Evolutionary conservation across 805 yeast species (phyloP).

Genomic region (Yarrowia deformans): DNA sequence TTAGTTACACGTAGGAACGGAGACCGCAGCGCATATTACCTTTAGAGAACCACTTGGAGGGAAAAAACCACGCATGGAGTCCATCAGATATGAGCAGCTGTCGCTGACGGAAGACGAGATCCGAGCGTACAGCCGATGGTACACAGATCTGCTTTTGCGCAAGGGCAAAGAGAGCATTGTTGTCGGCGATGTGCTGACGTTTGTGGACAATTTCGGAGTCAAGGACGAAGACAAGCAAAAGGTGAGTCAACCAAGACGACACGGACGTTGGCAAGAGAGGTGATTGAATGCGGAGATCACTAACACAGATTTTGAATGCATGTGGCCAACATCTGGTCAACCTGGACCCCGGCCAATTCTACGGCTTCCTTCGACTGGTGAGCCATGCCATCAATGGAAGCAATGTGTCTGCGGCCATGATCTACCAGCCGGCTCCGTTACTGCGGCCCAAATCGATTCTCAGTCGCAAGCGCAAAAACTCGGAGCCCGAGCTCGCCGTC

Average conservation of each 20-base stretch:
- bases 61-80: constrained; percentile 38
- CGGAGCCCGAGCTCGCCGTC: constrained; percentile 32
- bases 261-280: not conserved
- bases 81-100: constrained; percentile 39
- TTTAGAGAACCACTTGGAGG: constrained; percentile 21
- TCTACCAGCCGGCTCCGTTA: constrained; percentile 60
- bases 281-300: not conserved
- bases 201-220: constrained; percentile 78
- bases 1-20: not conserved
- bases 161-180: constrained; percentile 69
- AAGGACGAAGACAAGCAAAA: constrained; percentile 58
- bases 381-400: constrained; percentile 66
- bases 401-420: constrained; percentile 55
- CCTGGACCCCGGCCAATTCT: constrained; percentile 88
- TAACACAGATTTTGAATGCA: constrained; percentile 45
- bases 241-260: constrained; percentile 47
- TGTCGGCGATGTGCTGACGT: constrained; percentile 77
- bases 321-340: constrained; percentile 54
- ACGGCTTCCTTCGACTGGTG: constrained; percentile 80
- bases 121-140: constrained; percentile 91
- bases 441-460: constrained; percentile 84
- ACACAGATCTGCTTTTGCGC: constrained; percentile 78
- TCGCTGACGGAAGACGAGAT: constrained; percentile 67
- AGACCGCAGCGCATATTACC: constrained; percentile 17
- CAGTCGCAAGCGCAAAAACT: constrained; percentile 58